A percentile compares a stretch with the other conserved stretches of the same genome.
phyloP scores from a whole-genome alignment of 2,329 filamentous ascomycete genomes.

The Epichloe sylvatica region DNA sequence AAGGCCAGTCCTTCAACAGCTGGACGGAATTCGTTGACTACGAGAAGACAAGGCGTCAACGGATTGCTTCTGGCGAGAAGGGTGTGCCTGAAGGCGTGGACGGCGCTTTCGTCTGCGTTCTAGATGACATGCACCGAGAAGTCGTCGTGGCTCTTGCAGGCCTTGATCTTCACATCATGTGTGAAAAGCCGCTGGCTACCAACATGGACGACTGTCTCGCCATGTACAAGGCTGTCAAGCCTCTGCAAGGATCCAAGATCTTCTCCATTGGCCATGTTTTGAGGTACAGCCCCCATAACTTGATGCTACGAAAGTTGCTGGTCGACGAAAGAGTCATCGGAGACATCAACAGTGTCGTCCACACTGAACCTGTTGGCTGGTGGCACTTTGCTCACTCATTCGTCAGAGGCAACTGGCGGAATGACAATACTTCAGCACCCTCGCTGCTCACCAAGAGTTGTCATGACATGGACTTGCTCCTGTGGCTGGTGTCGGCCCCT shows the following conservation, averaged over 20 bases:
- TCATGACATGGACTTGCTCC: constrained; percentile 83
- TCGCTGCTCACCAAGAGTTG: constrained; percentile 89
- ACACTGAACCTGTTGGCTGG: constrained; percentile 89
- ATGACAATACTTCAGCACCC: constrained; percentile 59
- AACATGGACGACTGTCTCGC: constrained; percentile 62
- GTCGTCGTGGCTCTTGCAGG: constrained; percentile 62
- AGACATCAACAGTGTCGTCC: constrained; percentile 71
- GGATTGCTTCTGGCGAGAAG: constrained; percentile 32
- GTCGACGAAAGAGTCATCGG: constrained; percentile 65
- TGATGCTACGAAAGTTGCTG: constrained; percentile 64
- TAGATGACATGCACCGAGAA: constrained; percentile 79
- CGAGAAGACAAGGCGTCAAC: constrained; percentile 48
- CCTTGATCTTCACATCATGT: constrained; percentile 68
- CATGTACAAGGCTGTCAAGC: constrained; percentile 49
- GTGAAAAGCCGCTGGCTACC: constrained; percentile 86
- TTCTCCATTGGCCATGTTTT: constrained; percentile 93
- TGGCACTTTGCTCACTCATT: constrained; percentile 92
- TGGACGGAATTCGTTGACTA: constrained; percentile 69
- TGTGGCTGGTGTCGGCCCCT: constrained; percentile 81
- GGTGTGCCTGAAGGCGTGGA: constrained; percentile 42
- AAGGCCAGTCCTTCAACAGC: constrained; percentile 55
- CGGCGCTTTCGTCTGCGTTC: constrained; percentile 50
- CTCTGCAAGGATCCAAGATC: constrained; percentile 28
- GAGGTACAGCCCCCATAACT: constrained; percentile 80
- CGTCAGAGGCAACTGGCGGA: constrained; percentile 88